These are phyloP conservation scores for Fusarium irregulare DNA, from an alignment of 2,329 filamentous ascomycete genomes.

Conservation along the genomic window DNA sequence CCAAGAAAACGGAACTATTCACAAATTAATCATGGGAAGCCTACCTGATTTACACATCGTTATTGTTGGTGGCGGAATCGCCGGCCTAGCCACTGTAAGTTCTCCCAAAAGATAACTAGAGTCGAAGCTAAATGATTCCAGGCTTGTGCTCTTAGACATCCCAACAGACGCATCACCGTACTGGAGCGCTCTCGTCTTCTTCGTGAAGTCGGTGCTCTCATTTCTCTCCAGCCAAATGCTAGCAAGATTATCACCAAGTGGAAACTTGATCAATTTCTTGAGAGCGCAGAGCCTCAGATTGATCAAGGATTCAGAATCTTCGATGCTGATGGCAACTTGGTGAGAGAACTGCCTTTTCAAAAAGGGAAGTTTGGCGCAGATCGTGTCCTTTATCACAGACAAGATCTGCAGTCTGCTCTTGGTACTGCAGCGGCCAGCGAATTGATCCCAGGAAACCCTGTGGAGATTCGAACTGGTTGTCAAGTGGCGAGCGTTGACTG, in stretches of 20 bases:
- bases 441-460: constrained; percentile 18
- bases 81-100: constrained; percentile 33
- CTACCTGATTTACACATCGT: constrained; percentile 33
- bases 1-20: background rate
- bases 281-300: constrained; percentile 29
- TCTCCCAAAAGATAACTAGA: no score
- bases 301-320: constrained; percentile 40
- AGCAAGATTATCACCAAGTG: constrained; percentile 38
- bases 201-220: constrained; percentile 37
- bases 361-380: constrained; percentile 38
- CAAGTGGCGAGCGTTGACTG: constrained; percentile 32
- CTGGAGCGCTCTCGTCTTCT: constrained; percentile 39
- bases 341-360: constrained; percentile 31
- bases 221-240: constrained; percentile 39
- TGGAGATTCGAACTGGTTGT: constrained; percentile 26
- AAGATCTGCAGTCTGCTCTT: constrained; percentile 35
- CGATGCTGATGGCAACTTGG: constrained; percentile 24
- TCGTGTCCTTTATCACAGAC: constrained; percentile 37
- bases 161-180: constrained; percentile 35
- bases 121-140: background rate
- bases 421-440: constrained; percentile 26
- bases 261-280: constrained; percentile 29
- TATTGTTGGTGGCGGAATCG: constrained; percentile 41
- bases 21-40: constrained; percentile 28
- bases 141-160: constrained; percentile 29